Percentiles rank a stretch among this genome's conserved stretches.
These are phyloP conservation scores for Reticulascus tulasneorum DNA, from an alignment of 2,329 filamentous ascomycete genomes.

Conservation along the genomic window DNA sequence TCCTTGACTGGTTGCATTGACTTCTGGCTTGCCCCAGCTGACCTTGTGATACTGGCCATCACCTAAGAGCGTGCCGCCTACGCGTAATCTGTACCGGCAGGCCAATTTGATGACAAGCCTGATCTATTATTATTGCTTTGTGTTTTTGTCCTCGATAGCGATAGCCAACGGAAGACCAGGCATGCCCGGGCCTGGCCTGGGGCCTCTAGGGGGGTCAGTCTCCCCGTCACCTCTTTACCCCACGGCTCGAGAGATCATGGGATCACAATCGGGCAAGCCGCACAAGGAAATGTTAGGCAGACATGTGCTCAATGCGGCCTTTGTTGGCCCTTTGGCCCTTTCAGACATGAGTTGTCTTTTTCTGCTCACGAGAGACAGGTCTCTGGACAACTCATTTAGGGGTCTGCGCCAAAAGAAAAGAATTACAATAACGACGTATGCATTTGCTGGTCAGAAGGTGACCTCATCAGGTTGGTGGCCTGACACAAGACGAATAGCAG, in stretches of 20 bases:
- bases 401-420: conserved; percentile 1
- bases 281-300: conserved; percentile 3
- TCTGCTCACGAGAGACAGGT: conserved; percentile 9
- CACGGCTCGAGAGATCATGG: conserved; percentile 8
- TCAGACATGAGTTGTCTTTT: conserved; percentile 1
- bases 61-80: no score
- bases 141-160: conserved; percentile 1
- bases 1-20: conserved; percentile 13
- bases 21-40: conserved; percentile 15
- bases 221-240: conserved; percentile 7
- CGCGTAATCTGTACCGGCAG: no score
- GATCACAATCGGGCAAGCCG: conserved; percentile 5
- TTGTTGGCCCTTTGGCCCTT: background rate
- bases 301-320: conserved; percentile 3
- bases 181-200: background rate
- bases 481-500: background rate
- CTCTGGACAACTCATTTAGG: conserved; percentile 11
- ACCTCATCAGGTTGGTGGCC: conserved; percentile 2
- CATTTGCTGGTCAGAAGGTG: conserved; percentile 10
- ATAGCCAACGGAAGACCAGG: background rate
- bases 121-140: conserved; percentile 6
- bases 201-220: background rate
- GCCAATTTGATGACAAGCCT: no score
- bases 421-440: conserved; percentile 8
- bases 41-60: conserved; percentile 24